phyloP scores from a whole-genome alignment of 1,139 yeast species.

The Yamadazyma atmosphaerica region DNA sequence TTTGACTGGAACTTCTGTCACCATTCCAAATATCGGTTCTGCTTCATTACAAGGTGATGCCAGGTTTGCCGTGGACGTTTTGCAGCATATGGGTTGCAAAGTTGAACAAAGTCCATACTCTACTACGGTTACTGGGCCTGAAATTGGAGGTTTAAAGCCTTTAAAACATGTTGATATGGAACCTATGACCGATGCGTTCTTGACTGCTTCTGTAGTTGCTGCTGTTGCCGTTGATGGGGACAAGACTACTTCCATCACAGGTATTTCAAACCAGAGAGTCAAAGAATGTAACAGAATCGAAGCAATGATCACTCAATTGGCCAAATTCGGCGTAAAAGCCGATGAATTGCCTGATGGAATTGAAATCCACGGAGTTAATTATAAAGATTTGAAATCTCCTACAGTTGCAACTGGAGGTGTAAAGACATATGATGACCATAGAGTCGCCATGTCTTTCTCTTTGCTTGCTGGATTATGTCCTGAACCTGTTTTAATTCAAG shows the following conservation, averaged over 20 bases:
- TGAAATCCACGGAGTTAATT: conserved; percentile 69
- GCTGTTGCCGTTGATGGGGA: conserved; percentile 68
- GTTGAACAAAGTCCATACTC: conserved; percentile 81
- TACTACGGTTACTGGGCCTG: conserved; percentile 92
- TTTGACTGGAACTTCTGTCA: conserved; percentile 89
- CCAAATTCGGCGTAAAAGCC: conserved; percentile 85
- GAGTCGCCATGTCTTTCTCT: conserved; percentile 98
- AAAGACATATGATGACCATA: conserved; percentile 88
- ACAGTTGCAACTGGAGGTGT: conserved; percentile 52
- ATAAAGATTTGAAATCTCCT: conserved; percentile 51
- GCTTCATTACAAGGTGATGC: conserved; percentile 97
- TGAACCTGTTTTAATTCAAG: conserved; percentile 71
- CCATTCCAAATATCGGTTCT: conserved; percentile 92
- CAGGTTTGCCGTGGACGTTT: conserved; percentile 88
- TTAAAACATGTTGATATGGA: conserved; percentile 89
- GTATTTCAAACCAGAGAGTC: conserved; percentile 97
- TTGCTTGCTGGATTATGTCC: conserved; percentile 63
- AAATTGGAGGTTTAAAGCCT: conserved; percentile 65
- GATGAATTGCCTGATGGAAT: conserved; percentile 91
- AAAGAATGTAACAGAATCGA: conserved; percentile 95
- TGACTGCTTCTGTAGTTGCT: conserved; percentile 96
- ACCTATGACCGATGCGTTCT: conserved; percentile 98
- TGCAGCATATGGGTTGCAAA: conserved; percentile 91
- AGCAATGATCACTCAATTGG: conserved; percentile 88
- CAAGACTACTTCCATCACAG: conserved; percentile 76